A percentile compares a stretch with the other conserved stretches of the same genome.
Evolutionary conservation across 2,329 filamentous ascomycete genomes (phyloP).

Genomic region (Metarhizium brunneum): DNA sequence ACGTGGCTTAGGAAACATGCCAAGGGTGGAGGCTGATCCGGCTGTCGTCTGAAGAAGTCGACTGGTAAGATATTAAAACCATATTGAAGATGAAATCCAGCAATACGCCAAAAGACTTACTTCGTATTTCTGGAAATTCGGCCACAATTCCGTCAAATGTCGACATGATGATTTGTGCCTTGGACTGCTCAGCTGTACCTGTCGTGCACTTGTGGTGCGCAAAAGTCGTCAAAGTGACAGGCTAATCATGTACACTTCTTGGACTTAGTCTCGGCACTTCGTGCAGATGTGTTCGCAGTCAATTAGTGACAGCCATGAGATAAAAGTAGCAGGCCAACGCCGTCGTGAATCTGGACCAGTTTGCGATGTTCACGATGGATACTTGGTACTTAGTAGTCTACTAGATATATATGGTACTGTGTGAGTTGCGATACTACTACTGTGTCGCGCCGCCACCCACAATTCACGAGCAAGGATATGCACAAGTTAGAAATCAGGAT

Average conservation of each 20-base stretch:
- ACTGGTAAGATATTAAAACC: conserved; percentile 35
- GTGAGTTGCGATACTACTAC: too few relatives aligned
- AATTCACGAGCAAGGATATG: too few relatives aligned
- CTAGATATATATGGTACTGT: too few relatives aligned
- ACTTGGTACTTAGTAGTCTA: too few relatives aligned
- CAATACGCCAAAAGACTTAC: conserved; percentile 25
- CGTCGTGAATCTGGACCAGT: neutral
- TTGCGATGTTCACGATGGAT: neutral
- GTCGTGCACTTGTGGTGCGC: neutral
- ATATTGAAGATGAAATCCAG: neutral
- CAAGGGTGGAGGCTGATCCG: conserved; percentile 50
- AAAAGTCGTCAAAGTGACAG: neutral
- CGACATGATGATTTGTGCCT: conserved; percentile 45
- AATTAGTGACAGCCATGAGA: neutral
- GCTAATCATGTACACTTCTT: neutral
- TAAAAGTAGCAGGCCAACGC: neutral
- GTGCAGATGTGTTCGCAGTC: neutral
- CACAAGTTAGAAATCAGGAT: too few relatives aligned
- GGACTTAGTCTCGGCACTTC: neutral
- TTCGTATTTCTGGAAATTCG: conserved; percentile 74
- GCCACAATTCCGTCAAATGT: conserved; percentile 63
- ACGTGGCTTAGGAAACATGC: conserved; percentile 89
- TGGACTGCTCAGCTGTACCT: neutral
- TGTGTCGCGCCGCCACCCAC: too few relatives aligned
- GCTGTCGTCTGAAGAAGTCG: conserved; percentile 65